phyloP scores from a whole-genome alignment of 768 basidiomycete species.

The Lactifluus volemus region DNA sequence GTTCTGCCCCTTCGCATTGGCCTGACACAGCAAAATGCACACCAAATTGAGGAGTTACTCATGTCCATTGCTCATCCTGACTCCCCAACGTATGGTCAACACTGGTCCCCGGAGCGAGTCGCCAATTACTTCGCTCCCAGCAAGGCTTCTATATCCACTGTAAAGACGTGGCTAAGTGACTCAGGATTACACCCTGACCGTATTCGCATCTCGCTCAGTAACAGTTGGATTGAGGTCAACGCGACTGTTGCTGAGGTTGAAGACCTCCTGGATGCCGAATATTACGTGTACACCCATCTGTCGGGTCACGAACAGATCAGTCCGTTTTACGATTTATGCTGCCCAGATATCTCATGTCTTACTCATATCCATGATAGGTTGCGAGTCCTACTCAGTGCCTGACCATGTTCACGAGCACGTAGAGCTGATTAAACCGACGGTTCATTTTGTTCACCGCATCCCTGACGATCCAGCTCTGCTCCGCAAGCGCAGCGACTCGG shows the following conservation, averaged over 20 bases:
- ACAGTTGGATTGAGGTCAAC: constrained; percentile 35
- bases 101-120: constrained; percentile 34
- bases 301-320: constrained; percentile 32
- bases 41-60: constrained; percentile 34
- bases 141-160: constrained; percentile 19
- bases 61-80: constrained; percentile 36
- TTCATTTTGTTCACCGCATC: constrained; percentile 31
- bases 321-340: constrained; percentile 9
- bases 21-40: constrained; percentile 34
- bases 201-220: constrained; percentile 27
- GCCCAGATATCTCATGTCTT: neutral
- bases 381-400: constrained; percentile 35
- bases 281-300: constrained; percentile 33
- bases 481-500: constrained; percentile 17
- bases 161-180: constrained; percentile 33
- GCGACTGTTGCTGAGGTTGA: constrained; percentile 38
- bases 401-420: constrained; percentile 31
- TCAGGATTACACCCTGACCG: constrained; percentile 30
- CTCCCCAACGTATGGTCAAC: constrained; percentile 38
- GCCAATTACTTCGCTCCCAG: constrained; percentile 36
- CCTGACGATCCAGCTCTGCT: neutral
- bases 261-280: constrained; percentile 33
- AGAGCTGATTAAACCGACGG: constrained; percentile 38
- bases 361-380: constrained; percentile 22
- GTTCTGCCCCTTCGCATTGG: constrained; percentile 39